Conservation (phyloP, 805 yeast genomes). For the Candida sithepensis region DNA sequence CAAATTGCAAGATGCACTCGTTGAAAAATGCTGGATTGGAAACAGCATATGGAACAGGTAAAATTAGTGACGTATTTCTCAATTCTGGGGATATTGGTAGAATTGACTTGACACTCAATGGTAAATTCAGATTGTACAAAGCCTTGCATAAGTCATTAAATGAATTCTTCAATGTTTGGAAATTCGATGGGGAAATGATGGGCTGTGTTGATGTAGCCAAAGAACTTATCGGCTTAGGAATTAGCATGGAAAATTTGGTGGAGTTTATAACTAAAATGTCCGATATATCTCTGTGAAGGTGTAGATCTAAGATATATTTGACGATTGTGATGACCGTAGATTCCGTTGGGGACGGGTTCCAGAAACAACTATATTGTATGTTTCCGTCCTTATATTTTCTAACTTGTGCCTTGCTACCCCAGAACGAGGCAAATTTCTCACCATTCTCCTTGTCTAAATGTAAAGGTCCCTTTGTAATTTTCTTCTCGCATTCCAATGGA, state of each 20-base stretch:
- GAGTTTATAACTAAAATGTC: slow-evolving; percentile 36
- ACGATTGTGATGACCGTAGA: slow-evolving; percentile 66
- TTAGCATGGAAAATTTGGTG: slow-evolving; percentile 42
- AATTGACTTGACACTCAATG: slow-evolving; percentile 68
- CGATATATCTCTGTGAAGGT: slow-evolving; percentile 45
- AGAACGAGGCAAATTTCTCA: slow-evolving; percentile 71
- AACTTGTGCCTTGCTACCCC: slow-evolving; percentile 85
- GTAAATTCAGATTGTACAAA: slow-evolving; percentile 52
- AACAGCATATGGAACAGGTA: slow-evolving; percentile 79
- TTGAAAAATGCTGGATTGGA: slow-evolving; percentile 76
- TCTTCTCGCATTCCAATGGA: slow-evolving; percentile 69
- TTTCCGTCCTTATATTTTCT: slow-evolving; percentile 92
- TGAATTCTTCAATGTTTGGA: slow-evolving; percentile 41
- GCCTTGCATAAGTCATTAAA: slow-evolving; percentile 49
- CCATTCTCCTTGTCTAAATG: slow-evolving; percentile 56
- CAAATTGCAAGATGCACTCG: slow-evolving; percentile 81
- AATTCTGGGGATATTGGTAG: slow-evolving; percentile 71
- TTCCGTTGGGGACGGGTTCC: slow-evolving; percentile 58
- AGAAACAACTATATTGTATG: slow-evolving; percentile 86
- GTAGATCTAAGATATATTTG: slow-evolving; percentile 59
- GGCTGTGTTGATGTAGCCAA: slow-evolving; percentile 53
- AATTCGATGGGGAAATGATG: slow-evolving; percentile 37
- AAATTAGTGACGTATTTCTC: slow-evolving; percentile 69
- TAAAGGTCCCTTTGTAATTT: slow-evolving; percentile 83
- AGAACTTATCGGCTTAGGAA: slow-evolving; percentile 61